Evolutionary conservation across 345 rosid genomes (phyloP), one percentile per base, ranked within the genome.

Genomic region (Iberis pinnata): DNA sequence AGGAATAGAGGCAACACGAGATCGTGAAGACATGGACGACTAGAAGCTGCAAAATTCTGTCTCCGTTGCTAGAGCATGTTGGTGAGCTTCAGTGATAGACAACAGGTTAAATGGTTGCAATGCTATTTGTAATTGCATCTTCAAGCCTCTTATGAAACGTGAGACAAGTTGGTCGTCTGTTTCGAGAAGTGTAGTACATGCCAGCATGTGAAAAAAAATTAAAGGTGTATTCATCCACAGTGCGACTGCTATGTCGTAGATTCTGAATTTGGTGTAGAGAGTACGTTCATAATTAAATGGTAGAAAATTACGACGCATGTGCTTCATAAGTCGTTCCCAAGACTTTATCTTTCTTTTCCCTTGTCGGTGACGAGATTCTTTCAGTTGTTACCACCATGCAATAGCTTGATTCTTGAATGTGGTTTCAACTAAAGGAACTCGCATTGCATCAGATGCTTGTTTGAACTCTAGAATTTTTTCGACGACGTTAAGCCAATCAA

Each of bases 61-160:
- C 13, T 13, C 50, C 33, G 25, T 24, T 0, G 17, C 18, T 0
- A 13, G 0, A 0, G 51, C 35, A 0, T n/a, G n/a, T 13, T 46
- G 51, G 4, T 46, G 51, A 0, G 19, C 51, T 6, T 46, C 19
- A 2, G 35, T 24, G 0, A 46, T 19, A 0, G 35, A 8, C 0
- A 3, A 0, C 1, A 18, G 35, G 4, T 46, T 26, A 4, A 46
- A 46, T 2, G 24, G 8, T 4, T 46, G 51, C 1, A 26, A 0
- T 0, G 19, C 2, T 0, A 26, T 2, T 10, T 46, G 35, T 0
- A 46, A 5, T 4, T 46, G 35, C 0, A 0, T 0, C 0, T 8
- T 33, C 0, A 46, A 4, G 1, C 19, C 51, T 0, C 33, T 3
- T 4, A 46, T 46, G 10, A 26, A 46, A 0, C 51, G 12, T 0